Conservation (phyloP, 805 yeast genomes). For the Monosporozyma servazzii region DNA sequence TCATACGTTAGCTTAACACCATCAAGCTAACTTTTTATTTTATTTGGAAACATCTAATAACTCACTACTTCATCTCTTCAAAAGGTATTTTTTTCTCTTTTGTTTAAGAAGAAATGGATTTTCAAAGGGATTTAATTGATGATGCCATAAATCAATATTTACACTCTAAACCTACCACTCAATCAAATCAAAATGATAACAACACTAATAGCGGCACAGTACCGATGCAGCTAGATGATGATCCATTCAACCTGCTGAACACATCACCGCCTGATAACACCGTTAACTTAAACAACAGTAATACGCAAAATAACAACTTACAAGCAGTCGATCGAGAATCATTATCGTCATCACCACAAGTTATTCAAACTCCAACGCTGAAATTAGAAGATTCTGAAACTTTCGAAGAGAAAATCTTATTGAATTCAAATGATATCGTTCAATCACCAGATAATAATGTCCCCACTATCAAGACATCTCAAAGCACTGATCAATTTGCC, state of each 20-base stretch:
- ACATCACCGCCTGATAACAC: background rate
- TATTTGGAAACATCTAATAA: no score
- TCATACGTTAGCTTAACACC: no score
- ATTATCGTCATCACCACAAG: conserved; percentile 1
- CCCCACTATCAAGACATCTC: background rate
- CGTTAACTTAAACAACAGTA: background rate
- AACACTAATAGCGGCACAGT: background rate
- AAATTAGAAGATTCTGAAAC: conserved; percentile 10
- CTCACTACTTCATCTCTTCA: background rate
- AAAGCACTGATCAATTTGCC: background rate
- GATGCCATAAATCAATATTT: background rate
- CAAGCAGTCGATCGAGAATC: background rate
- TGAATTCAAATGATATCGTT: background rate
- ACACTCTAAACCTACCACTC: background rate
- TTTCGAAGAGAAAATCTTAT: background rate
- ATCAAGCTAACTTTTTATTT: no score
- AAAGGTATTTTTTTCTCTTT: no score
- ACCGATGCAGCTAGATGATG: background rate
- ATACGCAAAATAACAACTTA: background rate
- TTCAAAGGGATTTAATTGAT: background rate
- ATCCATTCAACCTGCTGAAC: background rate
- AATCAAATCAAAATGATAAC: background rate
- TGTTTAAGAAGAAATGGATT: background rate
- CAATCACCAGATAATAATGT: background rate
- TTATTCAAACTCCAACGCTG: conserved; percentile 13